Base-by-base conservation (phyloP, 2,329 filamentous ascomycete species). In the Clarireedia homoeocarpa region DNA sequence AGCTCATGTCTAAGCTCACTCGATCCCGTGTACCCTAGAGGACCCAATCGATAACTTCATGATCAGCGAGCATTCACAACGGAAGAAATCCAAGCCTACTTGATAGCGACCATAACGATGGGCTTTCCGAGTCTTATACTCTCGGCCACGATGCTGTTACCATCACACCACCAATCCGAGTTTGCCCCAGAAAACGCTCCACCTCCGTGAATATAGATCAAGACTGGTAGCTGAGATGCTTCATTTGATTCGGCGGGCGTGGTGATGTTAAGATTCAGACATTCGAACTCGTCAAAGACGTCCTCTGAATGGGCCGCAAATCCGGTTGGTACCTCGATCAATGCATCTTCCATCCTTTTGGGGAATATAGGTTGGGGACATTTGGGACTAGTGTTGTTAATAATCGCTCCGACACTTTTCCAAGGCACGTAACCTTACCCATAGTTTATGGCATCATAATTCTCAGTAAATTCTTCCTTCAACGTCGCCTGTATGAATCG, bases 191-290 rank as follows among this genome's bases (percentile, higher is more conserved):
- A 57, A 48, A 50, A 62, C n/a, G 54, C 55, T 3, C 72, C 74
- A 39, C 74, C 74, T 50, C 74, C 66, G 59, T 81, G 75, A 42
- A 82, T 80, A 76, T 78, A 82, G 0, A 81, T 73, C 15, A 72
- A 71, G 4, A 82, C 75, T 75, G 80, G 12, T 80, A 70, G 26
- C 65, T 73, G 26, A 26, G 24, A 48, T 34, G 12, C 42, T 58
- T 65, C 51, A 56, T 39, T 26, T 54, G 57, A 62, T 59, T 71
- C 73, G 40, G 73, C 65, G 0, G 77, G 76, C 15, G 78, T 72
- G n/a, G 55, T 58, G n/a, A 62, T 53, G 15, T 58, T 61, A 58
- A 82, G 67, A 49, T 76, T 78, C 6, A 82, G 70, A 59, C 79
- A 82, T 55, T 80, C 73, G 10, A 58, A 55, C 39, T 61, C 57